phyloP scores from a whole-genome alignment of 2,329 filamentous ascomycete species.

The Cladosporium cucumerinum region DNA sequence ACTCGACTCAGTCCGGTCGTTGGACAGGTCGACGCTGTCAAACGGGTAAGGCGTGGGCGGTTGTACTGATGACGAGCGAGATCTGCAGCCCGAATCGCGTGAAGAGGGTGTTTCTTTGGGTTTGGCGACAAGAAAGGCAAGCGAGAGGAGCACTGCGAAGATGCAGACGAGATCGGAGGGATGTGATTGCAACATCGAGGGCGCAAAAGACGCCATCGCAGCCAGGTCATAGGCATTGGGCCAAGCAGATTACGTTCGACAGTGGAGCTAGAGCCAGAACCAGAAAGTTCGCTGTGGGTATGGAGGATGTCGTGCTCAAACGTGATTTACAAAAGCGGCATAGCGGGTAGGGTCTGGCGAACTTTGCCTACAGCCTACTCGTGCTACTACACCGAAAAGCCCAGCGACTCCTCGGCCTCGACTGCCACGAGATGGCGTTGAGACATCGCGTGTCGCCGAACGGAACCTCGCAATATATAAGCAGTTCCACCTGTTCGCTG shows the following conservation, averaged over 20 bases:
- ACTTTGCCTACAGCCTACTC: neutral
- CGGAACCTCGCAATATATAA: neutral
- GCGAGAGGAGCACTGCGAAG: constrained; percentile 1
- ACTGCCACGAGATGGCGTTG: neutral
- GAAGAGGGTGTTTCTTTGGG: neutral
- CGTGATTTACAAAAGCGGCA: neutral
- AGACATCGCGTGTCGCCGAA: neutral
- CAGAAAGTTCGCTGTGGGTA: constrained; percentile 12
- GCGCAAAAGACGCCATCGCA: constrained; percentile 13
- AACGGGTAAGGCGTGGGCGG: neutral
- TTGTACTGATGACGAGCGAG: neutral
- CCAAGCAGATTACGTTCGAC: constrained; percentile 16
- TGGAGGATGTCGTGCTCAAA: constrained; percentile 3
- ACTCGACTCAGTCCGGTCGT: neutral
- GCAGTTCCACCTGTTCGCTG: neutral
- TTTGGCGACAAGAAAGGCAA: constrained; percentile 6
- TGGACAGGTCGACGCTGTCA: neutral
- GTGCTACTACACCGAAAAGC: neutral
- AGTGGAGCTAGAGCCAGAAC: constrained; percentile 10
- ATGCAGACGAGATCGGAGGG: constrained; percentile 3
- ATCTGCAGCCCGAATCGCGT: neutral
- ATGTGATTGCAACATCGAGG: constrained; percentile 11
- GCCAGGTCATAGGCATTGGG: constrained; percentile 11
- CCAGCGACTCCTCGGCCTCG: neutral
- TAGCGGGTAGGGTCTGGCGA: neutral